Conservation (phyloP, 495 filamentous ascomycete genomes). For the Penicillium argentinense region DNA sequence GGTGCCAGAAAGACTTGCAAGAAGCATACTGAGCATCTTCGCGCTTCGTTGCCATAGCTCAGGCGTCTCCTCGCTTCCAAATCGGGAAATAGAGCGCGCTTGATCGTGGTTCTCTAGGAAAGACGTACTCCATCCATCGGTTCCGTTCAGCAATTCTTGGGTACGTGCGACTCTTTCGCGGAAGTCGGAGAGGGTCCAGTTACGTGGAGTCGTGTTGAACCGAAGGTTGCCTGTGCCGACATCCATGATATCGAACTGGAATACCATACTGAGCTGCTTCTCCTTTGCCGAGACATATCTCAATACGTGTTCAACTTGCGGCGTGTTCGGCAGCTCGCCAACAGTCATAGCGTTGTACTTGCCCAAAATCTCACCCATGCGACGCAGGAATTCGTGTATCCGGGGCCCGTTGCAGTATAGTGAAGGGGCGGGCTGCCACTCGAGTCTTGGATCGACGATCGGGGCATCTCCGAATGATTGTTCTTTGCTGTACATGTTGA, state of each 20-base stretch:
- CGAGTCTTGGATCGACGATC: constrained; percentile 31
- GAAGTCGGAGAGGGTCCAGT: constrained; percentile 44
- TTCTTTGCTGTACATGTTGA: constrained; percentile 55
- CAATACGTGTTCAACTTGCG: constrained; percentile 43
- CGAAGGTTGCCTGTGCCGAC: constrained; percentile 41
- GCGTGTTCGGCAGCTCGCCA: constrained; percentile 50
- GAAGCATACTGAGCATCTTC: constrained; percentile 54
- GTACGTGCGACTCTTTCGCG: constrained; percentile 34
- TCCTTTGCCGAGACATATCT: constrained; percentile 44
- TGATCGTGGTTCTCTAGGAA: constrained; percentile 46
- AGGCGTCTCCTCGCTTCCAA: constrained; percentile 43
- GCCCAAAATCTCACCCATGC: constrained; percentile 44
- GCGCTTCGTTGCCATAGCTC: constrained; percentile 43
- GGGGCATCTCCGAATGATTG: constrained; percentile 43
- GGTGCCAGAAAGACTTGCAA: constrained; percentile 50
- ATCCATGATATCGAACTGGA: constrained; percentile 53
- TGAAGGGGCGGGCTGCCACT: constrained; percentile 44
- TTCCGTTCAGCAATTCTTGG: constrained; percentile 48
- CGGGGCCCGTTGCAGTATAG: constrained; percentile 59
- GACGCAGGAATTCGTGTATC: constrained; percentile 53
- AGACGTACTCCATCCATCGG: constrained; percentile 52
- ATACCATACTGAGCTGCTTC: constrained; percentile 54
- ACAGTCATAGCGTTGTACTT: constrained; percentile 52
- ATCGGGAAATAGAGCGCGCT: constrained; percentile 48
- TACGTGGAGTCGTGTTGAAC: constrained; percentile 37